These are phyloP conservation scores for Alternaria hordeiaustralica DNA, from an alignment of 2,329 filamentous ascomycete genomes.

Conservation along the genomic window DNA sequence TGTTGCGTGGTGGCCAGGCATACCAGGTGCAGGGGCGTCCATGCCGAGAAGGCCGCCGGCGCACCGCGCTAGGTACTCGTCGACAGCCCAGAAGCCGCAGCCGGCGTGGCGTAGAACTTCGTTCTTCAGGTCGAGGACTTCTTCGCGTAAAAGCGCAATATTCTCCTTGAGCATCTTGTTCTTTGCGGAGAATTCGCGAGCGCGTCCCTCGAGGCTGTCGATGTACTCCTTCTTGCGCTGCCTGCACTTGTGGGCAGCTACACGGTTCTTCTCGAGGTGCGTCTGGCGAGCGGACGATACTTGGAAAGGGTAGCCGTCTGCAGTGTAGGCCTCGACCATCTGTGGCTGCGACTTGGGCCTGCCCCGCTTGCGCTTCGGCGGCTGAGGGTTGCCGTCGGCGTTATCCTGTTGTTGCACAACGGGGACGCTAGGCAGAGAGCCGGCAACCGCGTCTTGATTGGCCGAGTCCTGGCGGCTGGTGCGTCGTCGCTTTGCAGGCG, in stretches of 20 bases:
- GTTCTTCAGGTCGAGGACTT: conserved; percentile 47
- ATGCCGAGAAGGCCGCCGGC: conserved; percentile 44
- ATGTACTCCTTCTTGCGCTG: conserved; percentile 70
- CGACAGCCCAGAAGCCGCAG: conserved; percentile 47
- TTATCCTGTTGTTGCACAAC: conserved; percentile 16
- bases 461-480: conserved; percentile 23
- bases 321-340: conserved; percentile 38
- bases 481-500: conserved; percentile 36
- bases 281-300: conserved; percentile 45
- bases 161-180: conserved; percentile 46
- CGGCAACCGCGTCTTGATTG: conserved; percentile 12
- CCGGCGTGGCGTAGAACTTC: conserved; percentile 46
- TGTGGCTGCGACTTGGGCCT: conserved; percentile 45
- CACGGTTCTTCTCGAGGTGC: conserved; percentile 70
- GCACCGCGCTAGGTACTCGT: conserved; percentile 47
- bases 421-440: conserved; percentile 3
- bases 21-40: conserved; percentile 17
- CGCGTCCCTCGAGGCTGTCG: conserved; percentile 56
- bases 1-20: not conserved
- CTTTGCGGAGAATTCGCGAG: conserved; percentile 47
- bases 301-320: conserved; percentile 43
- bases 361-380: conserved; percentile 46
- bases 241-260: conserved; percentile 76
- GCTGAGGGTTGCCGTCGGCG: conserved; percentile 28
- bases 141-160: conserved; percentile 43